Evolutionary conservation across 805 yeast species (phyloP).

Genomic region (Wickerhamiella allomyrinae): DNA sequence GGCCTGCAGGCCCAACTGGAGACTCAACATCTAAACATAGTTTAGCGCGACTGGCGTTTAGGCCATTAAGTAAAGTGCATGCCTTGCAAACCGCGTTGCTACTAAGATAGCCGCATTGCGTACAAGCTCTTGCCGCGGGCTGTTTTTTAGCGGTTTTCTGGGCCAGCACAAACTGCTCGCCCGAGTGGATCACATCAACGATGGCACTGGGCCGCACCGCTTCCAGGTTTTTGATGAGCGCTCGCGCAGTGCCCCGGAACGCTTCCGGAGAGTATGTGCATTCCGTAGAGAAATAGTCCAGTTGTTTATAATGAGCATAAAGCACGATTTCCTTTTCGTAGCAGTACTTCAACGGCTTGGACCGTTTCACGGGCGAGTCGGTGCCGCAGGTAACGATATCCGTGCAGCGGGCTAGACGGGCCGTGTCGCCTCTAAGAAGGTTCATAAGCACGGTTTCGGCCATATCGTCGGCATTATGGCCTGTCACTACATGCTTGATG

Average conservation of each 20-base stretch:
- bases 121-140: slow-evolving; percentile 37
- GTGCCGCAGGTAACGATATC: slow-evolving; percentile 73
- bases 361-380: slow-evolving; percentile 66
- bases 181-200: slow-evolving; percentile 85
- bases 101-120: slow-evolving; percentile 81
- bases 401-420: slow-evolving; percentile 78
- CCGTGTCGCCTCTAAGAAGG: slow-evolving; percentile 86
- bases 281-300: slow-evolving; percentile 93
- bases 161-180: slow-evolving; percentile 36
- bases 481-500: slow-evolving; percentile 86
- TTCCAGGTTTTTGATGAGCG: slow-evolving; percentile 78
- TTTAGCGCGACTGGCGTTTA: slow-evolving; percentile 63
- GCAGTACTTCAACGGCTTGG: slow-evolving; percentile 90
- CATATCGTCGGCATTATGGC: slow-evolving; percentile 98
- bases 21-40: slow-evolving; percentile 33
- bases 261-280: slow-evolving; percentile 99
- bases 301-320: slow-evolving; percentile 89
- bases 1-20: too few species aligned
- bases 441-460: slow-evolving; percentile 98
- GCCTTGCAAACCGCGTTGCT: slow-evolving; percentile 87
- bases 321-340: slow-evolving; percentile 95
- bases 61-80: slow-evolving; percentile 71
- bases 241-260: slow-evolving; percentile 92
- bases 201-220: slow-evolving; percentile 85
- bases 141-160: slow-evolving; percentile 11